Evolutionary conservation across 768 basidiomycete species (phyloP).

Genomic region (Russula brevipes): DNA sequence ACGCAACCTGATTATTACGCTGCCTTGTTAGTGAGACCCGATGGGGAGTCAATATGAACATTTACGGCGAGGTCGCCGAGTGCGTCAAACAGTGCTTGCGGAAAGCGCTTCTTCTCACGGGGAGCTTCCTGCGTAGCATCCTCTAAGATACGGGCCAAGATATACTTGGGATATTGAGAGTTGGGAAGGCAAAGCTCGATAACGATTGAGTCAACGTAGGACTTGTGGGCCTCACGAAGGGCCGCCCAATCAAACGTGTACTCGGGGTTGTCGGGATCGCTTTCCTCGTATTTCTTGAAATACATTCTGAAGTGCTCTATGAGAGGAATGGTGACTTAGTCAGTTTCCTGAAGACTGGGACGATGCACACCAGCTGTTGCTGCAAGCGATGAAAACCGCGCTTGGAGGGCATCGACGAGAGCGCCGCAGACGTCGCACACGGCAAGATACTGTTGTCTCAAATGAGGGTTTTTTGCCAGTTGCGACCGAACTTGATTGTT

Average conservation of each 20-base stretch:
- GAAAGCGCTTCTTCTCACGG: conserved; percentile 67
- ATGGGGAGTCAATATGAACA: conserved; percentile 3
- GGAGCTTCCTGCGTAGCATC: conserved; percentile 73
- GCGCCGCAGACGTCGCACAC: conserved; percentile 58
- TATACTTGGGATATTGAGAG: conserved; percentile 58
- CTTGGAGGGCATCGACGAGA: conserved; percentile 57
- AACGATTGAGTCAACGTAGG: conserved; percentile 79
- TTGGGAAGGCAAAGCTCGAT: conserved; percentile 76
- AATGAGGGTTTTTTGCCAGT: conserved; percentile 44
- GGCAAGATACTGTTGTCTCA: conserved; percentile 58
- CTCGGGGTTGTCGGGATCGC: conserved; percentile 43
- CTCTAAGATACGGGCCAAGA: conserved; percentile 61
- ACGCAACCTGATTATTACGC: conserved; percentile 43
- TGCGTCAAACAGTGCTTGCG: conserved; percentile 75
- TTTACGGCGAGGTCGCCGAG: conserved; percentile 74
- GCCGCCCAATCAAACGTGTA: conserved; percentile 62
- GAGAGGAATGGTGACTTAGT: conserved; percentile 1
- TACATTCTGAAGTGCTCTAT: conserved; percentile 68
- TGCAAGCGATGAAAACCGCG: conserved; percentile 62
- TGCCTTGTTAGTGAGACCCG: background rate
- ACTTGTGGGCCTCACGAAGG: conserved; percentile 59
- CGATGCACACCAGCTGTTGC: conserved; percentile 57
- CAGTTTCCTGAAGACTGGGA: conserved; percentile 17
- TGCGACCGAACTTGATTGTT: conserved; percentile 49
- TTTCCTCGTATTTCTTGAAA: conserved; percentile 48